Evolutionary conservation across 495 filamentous ascomycete species (phyloP), one percentile per base, ranked within the genome.

Genomic region (Hypoxylon perforatum): DNA sequence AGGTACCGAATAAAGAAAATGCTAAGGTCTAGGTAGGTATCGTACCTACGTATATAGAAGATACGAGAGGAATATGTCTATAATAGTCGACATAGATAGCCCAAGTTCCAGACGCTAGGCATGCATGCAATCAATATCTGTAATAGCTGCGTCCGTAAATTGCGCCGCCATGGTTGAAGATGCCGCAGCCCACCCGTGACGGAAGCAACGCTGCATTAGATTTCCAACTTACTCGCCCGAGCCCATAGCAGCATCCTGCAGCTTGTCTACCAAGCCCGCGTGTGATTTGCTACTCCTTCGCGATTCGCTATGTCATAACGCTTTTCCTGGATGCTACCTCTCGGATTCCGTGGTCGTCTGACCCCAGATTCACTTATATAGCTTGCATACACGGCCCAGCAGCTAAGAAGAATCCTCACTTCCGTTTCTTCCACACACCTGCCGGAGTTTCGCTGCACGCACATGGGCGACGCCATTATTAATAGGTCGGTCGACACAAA

Each of bases 341-440:
- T 61, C 22, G 8, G 36, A 42, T 33, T 33, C 30, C 30, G 51
- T 54, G 58, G 53, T 67, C 64, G 64, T 28, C 57, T 62, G 64
- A 61, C 55, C 30, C n/a, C 25, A 44, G 8, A 22, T 21, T 54
- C 51, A 42, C 33, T 18, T 54, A 54, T 22, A 52, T 17, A 21
- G 18, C 33, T 10, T 51, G 15, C 48, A 51, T 18, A 14, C n/a
- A 12, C 17, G 8, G 17, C 41, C 17, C 17, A 8, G 35, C 50
- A 41, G 2, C 7, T 19, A 18, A 39, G 8, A 8, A 28, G 8
- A 33, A 23, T 41, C 51, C 19, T 54, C 19, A 36, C 2, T 17
- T 28, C 19, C 15, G 25, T 52, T 51, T 30, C 36, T 41, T 36
- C 23, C 25, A 49, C 15, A 14, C 44, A 33, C 30, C 18, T 35